Conservation (phyloP, 805 yeast species). For the Candida bentonensis region DNA sequence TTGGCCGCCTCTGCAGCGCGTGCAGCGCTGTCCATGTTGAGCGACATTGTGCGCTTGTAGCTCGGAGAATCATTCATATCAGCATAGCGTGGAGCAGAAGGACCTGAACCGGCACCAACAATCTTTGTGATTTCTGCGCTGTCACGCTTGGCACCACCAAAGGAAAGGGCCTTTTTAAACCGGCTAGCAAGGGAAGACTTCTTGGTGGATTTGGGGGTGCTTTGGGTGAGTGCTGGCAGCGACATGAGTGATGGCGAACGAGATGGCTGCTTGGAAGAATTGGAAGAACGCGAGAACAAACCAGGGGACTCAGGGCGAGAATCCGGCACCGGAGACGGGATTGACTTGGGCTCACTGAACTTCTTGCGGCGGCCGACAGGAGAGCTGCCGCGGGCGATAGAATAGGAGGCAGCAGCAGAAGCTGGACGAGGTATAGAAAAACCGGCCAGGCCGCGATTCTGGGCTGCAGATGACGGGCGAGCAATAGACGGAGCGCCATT, state of each 20-base stretch:
- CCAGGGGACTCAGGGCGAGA: too few relatives aligned
- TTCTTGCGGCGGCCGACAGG: too few relatives aligned
- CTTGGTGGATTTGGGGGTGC: conserved; percentile 2
- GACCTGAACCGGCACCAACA: background rate
- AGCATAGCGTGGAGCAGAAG: background rate
- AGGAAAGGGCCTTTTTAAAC: conserved; percentile 11
- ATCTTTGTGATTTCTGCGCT: background rate
- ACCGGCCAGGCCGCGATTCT: too few relatives aligned
- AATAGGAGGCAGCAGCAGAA: too few relatives aligned
- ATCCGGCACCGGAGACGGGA: too few relatives aligned
- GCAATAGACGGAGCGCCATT: too few relatives aligned
- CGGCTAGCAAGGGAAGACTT: conserved; percentile 7
- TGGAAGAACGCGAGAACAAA: too few relatives aligned
- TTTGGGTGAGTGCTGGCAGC: conserved; percentile 2
- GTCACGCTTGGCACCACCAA: conserved; percentile 6
- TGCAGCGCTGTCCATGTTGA: background rate
- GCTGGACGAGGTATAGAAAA: too few relatives aligned
- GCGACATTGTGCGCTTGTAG: background rate
- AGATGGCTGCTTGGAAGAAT: too few relatives aligned
- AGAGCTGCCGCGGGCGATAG: too few relatives aligned
- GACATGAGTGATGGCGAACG: background rate
- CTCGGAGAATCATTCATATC: background rate
- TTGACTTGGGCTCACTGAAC: too few relatives aligned
- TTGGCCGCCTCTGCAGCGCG: background rate
- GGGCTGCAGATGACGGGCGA: too few relatives aligned